phyloP scores from a whole-genome alignment of 2,329 filamentous ascomycete species.

The Colletotrichum theobromicola region DNA sequence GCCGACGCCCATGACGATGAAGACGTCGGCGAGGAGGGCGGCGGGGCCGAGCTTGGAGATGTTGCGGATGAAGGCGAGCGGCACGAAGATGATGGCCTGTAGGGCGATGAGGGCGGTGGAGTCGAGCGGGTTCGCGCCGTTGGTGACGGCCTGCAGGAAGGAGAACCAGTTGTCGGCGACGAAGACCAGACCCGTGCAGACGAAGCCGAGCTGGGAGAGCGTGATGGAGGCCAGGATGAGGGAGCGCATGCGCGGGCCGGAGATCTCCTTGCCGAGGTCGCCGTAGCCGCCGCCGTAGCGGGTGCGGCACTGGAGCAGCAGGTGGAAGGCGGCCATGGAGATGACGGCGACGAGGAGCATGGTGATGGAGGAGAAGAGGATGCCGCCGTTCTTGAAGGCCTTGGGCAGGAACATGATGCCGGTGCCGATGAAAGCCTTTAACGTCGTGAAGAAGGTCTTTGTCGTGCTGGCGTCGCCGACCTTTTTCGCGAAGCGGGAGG shows the following conservation, averaged over 20 bases:
- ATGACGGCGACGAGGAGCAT: constrained; percentile 69
- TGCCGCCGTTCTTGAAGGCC: constrained; percentile 79
- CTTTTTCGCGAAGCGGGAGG: constrained; percentile 45
- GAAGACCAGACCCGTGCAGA: constrained; percentile 79
- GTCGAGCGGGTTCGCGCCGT: constrained; percentile 53
- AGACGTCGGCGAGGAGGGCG: constrained; percentile 73
- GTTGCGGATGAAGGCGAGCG: constrained; percentile 73
- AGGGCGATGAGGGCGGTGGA: constrained; percentile 67
- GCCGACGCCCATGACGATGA: constrained; percentile 71
- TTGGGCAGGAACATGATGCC: constrained; percentile 85
- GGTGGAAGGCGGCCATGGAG: constrained; percentile 74
- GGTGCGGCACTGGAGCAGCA: constrained; percentile 71
- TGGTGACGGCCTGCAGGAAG: constrained; percentile 68
- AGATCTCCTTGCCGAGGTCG: constrained; percentile 72
- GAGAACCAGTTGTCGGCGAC: constrained; percentile 75
- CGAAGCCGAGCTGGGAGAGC: constrained; percentile 78
- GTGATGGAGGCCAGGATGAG: constrained; percentile 74
- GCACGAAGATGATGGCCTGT: constrained; percentile 69
- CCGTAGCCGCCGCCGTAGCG: constrained; percentile 74
- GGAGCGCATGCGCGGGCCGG: constrained; percentile 65
- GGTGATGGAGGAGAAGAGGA: constrained; percentile 75
- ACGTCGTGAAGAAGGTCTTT: constrained; percentile 78
- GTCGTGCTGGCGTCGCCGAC: constrained; percentile 68
- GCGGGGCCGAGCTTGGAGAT: constrained; percentile 76
- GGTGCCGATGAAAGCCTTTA: constrained; percentile 81